A percentile compares a stretch with the other conserved stretches of the same genome.
phyloP scores from a whole-genome alignment of 139 green algal genomes.

The Coelastrella sp. region DNA sequence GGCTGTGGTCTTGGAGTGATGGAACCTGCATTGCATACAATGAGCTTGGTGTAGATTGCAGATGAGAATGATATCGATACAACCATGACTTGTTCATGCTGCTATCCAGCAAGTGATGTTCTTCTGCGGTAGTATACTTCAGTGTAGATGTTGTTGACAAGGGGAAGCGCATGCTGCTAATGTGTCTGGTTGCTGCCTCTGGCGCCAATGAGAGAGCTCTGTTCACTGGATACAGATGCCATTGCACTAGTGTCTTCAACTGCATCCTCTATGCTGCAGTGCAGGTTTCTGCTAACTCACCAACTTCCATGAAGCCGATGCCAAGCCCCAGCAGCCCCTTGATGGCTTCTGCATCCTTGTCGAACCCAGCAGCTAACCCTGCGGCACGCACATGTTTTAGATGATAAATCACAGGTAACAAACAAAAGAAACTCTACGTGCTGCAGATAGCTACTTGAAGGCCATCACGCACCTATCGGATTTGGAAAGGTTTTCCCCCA shows the following conservation, averaged over 20 bases:
- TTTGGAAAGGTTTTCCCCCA: constrained; percentile 90
- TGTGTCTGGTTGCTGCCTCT: background rate
- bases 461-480: constrained; percentile 78
- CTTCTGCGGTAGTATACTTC: too few relatives aligned
- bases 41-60: too few relatives aligned
- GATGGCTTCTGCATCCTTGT: constrained; percentile 94
- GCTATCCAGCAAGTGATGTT: too few relatives aligned
- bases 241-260: too few relatives aligned
- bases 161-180: background rate
- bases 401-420: background rate
- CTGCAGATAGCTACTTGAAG: background rate
- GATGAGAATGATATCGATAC: too few relatives aligned
- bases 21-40: constrained; percentile 79
- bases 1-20: constrained; percentile 94
- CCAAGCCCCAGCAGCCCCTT: constrained; percentile 86
- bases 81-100: too few relatives aligned
- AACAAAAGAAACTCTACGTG: too few relatives aligned
- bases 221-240: too few relatives aligned
- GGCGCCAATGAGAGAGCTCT: too few relatives aligned
- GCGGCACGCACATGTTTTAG: background rate
- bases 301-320: constrained; percentile 96
- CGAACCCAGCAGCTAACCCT: constrained; percentile 97
- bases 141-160: too few relatives aligned
- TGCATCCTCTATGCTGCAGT: too few relatives aligned
- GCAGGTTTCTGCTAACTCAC: constrained; percentile 64